Conservation (phyloP, 2,329 filamentous ascomycete genomes). For the Fonsecaea pedrosoi region DNA sequence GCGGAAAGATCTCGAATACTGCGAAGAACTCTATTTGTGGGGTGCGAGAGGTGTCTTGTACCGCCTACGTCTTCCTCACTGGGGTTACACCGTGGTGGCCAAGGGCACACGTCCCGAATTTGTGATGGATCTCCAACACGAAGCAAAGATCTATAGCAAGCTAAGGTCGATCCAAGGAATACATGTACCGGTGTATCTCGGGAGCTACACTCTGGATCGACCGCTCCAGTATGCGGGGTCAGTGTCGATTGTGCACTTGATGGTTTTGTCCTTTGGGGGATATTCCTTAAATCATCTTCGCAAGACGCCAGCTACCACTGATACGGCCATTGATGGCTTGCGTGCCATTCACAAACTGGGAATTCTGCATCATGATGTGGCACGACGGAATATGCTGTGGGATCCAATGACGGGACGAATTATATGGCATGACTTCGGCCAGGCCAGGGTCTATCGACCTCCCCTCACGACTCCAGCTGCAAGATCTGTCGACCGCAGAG, state of each 20-base stretch:
- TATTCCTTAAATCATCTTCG: not conserved
- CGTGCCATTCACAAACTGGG: no score
- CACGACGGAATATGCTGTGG: no score
- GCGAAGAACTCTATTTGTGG: not conserved
- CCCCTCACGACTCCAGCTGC: no score
- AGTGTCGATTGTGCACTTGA: not conserved
- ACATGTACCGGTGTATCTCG: not conserved
- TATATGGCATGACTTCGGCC: no score
- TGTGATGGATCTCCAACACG: not conserved
- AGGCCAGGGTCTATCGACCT: no score
- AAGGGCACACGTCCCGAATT: not conserved
- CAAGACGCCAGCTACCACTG: no score
- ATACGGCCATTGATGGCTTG: no score
- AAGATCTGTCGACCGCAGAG: no score
- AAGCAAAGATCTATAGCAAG: not conserved
- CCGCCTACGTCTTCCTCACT: not conserved
- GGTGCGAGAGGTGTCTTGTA: not conserved
- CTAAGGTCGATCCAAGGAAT: not conserved
- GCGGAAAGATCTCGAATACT: not conserved
- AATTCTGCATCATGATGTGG: no score
- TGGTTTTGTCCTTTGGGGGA: not conserved
- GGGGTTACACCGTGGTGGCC: not conserved
- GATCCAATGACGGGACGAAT: no score
- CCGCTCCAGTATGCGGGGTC: not conserved
- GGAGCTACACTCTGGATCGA: not conserved